Evolutionary conservation across 192 early-diverging fungal species (phyloP), one percentile per base, ranked within the genome.

Genomic region (Coemansia sp.): DNA sequence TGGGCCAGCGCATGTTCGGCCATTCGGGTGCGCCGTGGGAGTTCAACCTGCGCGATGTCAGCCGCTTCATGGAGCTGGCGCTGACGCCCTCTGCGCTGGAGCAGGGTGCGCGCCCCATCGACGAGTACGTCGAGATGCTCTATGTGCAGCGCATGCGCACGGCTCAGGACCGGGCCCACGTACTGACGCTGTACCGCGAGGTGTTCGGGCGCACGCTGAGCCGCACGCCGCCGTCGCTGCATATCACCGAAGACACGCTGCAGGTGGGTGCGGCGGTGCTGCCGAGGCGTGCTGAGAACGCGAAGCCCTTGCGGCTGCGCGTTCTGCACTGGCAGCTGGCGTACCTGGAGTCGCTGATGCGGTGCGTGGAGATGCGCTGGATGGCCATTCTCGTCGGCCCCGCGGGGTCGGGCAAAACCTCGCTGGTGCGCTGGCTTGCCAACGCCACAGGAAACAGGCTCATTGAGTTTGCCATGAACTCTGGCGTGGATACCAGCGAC

Each of bases 1-100:
- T 94, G 90, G 85, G 86, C 48, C 83, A 86, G 51, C 87, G 93
- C 24, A 67, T 70, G 50, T 97, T 96, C 86, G 90, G 87, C 33
- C 78, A 87, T 3, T 78, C 84, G 2, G 97, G 97, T 11, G 81
- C 87, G 16, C 97, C 97, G 2, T 99, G 97, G 97, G 97, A 99
- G 69, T 99, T 98, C 77, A 99, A 99, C 68, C 74, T 99, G 68
- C 92, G 97, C n/a, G 97, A 99, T 84, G 91, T 97, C 31, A 88
- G 93, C 75, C 89, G 97, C 34, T 97, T 96, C 90, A 84, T 99
- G 65, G 93, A 97, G 41, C 75, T 98, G 21, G 86, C 92, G 73
- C 59, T 67, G 11, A 29, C 21, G 6, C 29, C 62, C 7, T 72
- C 72, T 16, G 11, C 63, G 42, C 67, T 74, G 39, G 77, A 69